Base-by-base conservation (phyloP, 2,329 filamentous ascomycete species). In the Sporothrix pseudoabietina region DNA sequence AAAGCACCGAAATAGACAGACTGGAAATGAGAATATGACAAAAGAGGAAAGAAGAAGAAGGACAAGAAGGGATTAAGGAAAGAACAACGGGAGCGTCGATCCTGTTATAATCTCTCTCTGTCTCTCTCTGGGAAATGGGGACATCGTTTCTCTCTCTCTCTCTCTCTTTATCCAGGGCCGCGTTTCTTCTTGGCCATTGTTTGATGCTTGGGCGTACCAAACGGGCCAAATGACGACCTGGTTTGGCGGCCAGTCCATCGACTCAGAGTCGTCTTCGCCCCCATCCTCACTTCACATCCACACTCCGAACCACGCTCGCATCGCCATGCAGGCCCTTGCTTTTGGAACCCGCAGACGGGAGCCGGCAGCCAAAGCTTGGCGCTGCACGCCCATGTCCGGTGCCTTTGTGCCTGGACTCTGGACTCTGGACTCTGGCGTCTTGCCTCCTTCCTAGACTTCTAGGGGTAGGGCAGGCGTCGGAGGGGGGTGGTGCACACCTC, bases 361-460 rank as follows among this genome's bases (percentile, higher is more conserved):
- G 47, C 39, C 68, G 66, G 72, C 47, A 70, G 57, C 16, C 69
- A 65, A 73, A 66, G 72, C 72, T 73, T 73, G 66, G 72, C 72
- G 57, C 61, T 69, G 69, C 59, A 72, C 44, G 59, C 71, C n/a
- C 26, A 22, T 55, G 49, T 47, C 68, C 44, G n/a, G 26, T 22
- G 41, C 39, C 14, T 22, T 22, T 61, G 44, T 39, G 14, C 3
- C 54, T 68, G n/a, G 22, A 26, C 12, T 44, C 22, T 65, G 52
- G 52, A 26, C 26, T 26, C 54, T 68, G n/a, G 22, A 26, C 12
- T 44, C 22, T 65, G 52, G 52, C 52, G 8, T 26, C 59, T 44
- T 44, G 59, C 19, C 32, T 30, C 52, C 68, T 9, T 35, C 54
- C 54, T 61, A 63, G 39, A 39, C 54, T 72, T 69, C 71, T 69